phyloP scores from a whole-genome alignment of 2,329 filamentous ascomycete genomes.

The Aphanoascus verrucosus region DNA sequence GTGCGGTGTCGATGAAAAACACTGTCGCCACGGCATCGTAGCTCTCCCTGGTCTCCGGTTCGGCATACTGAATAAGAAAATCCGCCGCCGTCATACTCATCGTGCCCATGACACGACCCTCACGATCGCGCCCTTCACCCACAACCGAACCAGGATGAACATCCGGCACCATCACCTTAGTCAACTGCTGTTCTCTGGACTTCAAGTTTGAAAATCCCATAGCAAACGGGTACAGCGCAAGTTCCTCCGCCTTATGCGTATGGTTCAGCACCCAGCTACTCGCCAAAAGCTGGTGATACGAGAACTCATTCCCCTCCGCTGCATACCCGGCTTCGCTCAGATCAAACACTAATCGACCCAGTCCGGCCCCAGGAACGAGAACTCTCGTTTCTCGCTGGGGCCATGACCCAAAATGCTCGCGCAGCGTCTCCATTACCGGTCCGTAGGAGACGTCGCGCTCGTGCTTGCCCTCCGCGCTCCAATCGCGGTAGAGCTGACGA shows the following conservation, averaged over 20 bases:
- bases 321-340: constrained; percentile 61
- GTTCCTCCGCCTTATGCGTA: constrained; percentile 49
- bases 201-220: constrained; percentile 79
- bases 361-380: constrained; percentile 77
- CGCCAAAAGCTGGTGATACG: constrained; percentile 88
- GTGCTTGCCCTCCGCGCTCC: constrained; percentile 63
- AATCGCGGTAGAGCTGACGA: constrained; percentile 89
- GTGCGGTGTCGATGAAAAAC: constrained; percentile 96
- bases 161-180: constrained; percentile 65
- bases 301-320: constrained; percentile 88
- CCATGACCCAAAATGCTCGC: constrained; percentile 34
- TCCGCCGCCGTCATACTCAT: constrained; percentile 94
- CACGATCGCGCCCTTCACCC: constrained; percentile 23
- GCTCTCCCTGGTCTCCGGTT: constrained; percentile 46
- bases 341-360: constrained; percentile 83
- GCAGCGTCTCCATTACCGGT: constrained; percentile 59
- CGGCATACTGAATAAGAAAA: constrained; percentile 75
- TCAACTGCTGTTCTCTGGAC: constrained; percentile 63
- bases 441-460: constrained; percentile 71
- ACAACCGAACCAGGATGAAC: constrained; percentile 57
- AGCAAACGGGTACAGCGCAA: constrained; percentile 74
- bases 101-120: constrained; percentile 40
- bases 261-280: constrained; percentile 51
- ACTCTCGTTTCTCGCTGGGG: constrained; percentile 47
- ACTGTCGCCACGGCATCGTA: constrained; percentile 82